Conservation (phyloP, 495 filamentous ascomycete species). For the Daldinia loculata region DNA sequence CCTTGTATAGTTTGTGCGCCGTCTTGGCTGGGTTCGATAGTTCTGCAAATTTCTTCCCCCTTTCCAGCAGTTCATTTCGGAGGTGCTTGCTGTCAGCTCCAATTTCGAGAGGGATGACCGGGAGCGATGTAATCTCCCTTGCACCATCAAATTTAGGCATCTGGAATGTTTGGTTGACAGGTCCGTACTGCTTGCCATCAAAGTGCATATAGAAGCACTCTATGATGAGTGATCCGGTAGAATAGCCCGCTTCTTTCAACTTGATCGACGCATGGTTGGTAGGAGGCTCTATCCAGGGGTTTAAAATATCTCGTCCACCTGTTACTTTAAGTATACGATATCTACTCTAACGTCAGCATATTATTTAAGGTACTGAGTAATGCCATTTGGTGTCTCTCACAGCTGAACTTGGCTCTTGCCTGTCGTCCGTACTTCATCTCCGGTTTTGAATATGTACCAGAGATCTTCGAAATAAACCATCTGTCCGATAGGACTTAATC, state of each 20-base stretch:
- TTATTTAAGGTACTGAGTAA: neutral
- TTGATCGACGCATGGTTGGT: neutral
- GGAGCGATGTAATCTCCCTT: neutral
- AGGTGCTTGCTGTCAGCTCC: neutral
- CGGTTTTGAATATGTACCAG: neutral
- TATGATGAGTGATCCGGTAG: neutral
- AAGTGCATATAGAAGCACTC: neutral
- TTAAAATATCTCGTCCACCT: neutral
- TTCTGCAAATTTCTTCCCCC: neutral
- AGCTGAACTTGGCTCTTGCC: neutral
- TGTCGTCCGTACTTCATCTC: neutral
- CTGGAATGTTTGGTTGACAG: neutral
- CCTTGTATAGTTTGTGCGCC: neutral
- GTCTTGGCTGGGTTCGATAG: neutral
- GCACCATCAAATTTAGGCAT: neutral
- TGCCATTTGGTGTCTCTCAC: neutral
- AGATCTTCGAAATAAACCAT: neutral
- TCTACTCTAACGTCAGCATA: neutral
- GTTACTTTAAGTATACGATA: neutral
- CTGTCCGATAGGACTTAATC: neutral
- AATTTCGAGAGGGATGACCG: neutral
- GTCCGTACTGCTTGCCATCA: neutral
- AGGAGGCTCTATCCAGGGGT: neutral
- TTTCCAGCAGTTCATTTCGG: neutral
- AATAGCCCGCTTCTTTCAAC: neutral